A percentile compares a stretch with the other conserved stretches of the same genome.
phyloP scores from a whole-genome alignment of 805 yeast genomes.

The Yarrowia bubula region DNA sequence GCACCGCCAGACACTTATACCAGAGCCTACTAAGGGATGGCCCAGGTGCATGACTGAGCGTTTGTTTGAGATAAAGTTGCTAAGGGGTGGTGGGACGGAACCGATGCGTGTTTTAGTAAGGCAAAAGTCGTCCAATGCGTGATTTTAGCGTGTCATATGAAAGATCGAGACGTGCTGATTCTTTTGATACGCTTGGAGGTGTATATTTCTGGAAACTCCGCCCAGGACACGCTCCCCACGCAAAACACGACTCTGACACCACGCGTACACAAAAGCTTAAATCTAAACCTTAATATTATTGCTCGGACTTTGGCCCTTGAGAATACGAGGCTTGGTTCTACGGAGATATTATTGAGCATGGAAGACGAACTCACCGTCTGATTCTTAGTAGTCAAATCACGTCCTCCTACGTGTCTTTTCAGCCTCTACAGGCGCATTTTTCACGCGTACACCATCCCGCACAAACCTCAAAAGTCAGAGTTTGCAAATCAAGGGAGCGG shows the following conservation, averaged over 20 bases:
- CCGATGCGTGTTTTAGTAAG: not conserved
- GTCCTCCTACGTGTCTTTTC: not conserved
- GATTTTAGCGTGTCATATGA: not conserved
- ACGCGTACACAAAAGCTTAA: slow-evolving; percentile 6
- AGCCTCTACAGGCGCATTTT: not conserved
- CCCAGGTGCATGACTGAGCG: slow-evolving; percentile 14
- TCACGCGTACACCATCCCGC: slow-evolving; percentile 3
- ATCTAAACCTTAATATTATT: not conserved
- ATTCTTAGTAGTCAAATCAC: too few species aligned
- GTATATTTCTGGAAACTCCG: not conserved
- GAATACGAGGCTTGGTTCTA: not conserved
- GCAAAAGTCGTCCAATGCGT: not conserved
- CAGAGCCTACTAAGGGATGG: slow-evolving; percentile 22
- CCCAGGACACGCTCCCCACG: not conserved
- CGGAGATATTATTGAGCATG: too few species aligned
- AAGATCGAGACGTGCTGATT: not conserved
- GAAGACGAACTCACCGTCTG: too few species aligned
- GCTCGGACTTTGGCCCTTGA: not conserved
- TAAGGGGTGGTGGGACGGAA: not conserved
- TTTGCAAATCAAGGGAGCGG: slow-evolving; percentile 18
- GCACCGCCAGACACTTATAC: slow-evolving; percentile 23
- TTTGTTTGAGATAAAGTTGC: slow-evolving; percentile 10
- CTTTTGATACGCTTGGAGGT: not conserved
- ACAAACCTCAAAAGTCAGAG: slow-evolving; percentile 19
- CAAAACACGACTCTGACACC: slow-evolving; percentile 16